phyloP scores from a whole-genome alignment of 2,329 filamentous ascomycete species.

The Cryphonectria naterciae region DNA sequence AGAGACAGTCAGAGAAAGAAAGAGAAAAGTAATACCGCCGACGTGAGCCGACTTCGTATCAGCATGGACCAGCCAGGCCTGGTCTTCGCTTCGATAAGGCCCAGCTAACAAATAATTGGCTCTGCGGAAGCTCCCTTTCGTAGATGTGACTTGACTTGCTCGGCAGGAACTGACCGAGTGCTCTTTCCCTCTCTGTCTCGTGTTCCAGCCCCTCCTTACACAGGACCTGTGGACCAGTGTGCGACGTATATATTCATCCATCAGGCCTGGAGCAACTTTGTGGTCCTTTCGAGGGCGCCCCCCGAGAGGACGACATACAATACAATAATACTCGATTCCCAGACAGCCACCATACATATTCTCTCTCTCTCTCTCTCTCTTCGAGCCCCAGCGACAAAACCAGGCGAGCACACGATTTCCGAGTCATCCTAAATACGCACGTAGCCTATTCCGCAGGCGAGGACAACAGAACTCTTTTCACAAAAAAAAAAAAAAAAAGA shows the following conservation, averaged over 20 bases:
- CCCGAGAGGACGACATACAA: background rate
- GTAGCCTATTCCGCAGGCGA: background rate
- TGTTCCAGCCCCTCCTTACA: background rate
- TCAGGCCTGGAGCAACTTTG: background rate
- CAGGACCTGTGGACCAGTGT: background rate
- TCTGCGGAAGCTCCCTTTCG: background rate
- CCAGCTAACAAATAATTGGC: slow-evolving; percentile 1
- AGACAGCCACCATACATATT: background rate
- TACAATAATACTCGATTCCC: background rate
- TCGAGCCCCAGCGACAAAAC: background rate
- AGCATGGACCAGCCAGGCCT: slow-evolving; percentile 1
- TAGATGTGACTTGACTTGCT: background rate
- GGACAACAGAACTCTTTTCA: background rate
- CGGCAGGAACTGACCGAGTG: background rate
- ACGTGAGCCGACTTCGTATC: slow-evolving; percentile 11
- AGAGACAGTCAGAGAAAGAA: too few species aligned
- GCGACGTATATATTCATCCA: slow-evolving; percentile 1
- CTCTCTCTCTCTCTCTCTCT: too few species aligned
- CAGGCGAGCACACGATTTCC: background rate
- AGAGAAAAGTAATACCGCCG: slow-evolving; percentile 6
- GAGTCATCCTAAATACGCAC: background rate
- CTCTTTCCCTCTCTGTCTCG: background rate
- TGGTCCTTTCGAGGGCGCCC: background rate
- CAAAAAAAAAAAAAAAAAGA: background rate
- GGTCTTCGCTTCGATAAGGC: background rate